A percentile compares a stretch with the other conserved stretches of the same genome.
Evolutionary conservation across 2,329 filamentous ascomycete species (phyloP).

Genomic region (Cytospora paraplurivora): DNA sequence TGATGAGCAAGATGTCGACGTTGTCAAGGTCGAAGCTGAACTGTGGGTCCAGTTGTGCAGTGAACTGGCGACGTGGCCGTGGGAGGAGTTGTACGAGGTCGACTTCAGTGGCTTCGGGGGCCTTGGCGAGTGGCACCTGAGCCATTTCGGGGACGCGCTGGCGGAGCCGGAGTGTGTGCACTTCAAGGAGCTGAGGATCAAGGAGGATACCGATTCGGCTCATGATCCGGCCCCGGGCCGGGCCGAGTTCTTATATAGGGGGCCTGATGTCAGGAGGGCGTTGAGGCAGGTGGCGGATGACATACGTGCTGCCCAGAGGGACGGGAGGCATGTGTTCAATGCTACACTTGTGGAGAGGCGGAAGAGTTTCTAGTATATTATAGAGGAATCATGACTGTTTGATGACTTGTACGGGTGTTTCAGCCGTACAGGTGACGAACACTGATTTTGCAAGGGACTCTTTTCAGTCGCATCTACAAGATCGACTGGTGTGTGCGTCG

Average conservation of each 20-base stretch:
- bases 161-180: constrained; percentile 1
- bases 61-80: constrained; percentile 4
- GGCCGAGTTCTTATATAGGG: constrained; percentile 14
- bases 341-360: neutral
- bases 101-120: constrained; percentile 10
- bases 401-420: no score
- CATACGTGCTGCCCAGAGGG: constrained; percentile 7
- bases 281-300: constrained; percentile 2
- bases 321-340: constrained; percentile 17
- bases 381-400: no score
- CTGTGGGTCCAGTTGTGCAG: neutral
- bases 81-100: constrained; percentile 11
- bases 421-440: no score
- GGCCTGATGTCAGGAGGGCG: neutral
- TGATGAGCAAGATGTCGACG: neutral
- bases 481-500: no score
- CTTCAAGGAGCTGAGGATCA: constrained; percentile 12
- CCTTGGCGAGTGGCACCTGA: constrained; percentile 7
- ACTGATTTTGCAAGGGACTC: no score
- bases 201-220: neutral
- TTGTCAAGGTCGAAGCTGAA: neutral
- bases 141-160: neutral
- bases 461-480: no score
- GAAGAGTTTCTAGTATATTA: constrained; percentile 4
- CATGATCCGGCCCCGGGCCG: no score